Percentiles rank a stretch among this genome's conserved stretches.
Evolutionary conservation across 129 eudicot genomes (phyloP).

Genomic region (Saposhnikovia divaricata): DNA sequence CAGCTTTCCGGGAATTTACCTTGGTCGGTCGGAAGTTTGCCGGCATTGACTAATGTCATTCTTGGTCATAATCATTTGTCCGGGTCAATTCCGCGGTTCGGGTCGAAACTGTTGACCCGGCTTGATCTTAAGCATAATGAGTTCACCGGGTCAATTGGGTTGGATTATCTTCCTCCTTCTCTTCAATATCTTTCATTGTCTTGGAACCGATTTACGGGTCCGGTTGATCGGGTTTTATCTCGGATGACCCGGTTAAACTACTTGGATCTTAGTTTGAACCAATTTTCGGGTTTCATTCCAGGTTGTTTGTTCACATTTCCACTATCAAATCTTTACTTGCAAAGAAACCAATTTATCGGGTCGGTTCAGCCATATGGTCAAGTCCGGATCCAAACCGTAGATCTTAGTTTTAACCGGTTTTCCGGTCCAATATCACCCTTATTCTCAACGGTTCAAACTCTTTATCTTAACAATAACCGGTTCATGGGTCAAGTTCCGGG

Average conservation of each 20-base stretch:
- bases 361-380: constrained; percentile 51
- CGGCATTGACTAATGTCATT: constrained; percentile 48
- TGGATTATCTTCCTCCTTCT: constrained; percentile 48
- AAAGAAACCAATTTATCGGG: constrained; percentile 62
- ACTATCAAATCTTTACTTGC: constrained; percentile 56
- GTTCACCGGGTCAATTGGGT: constrained; percentile 50
- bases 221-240: constrained; percentile 38
- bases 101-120: constrained; percentile 37
- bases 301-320: constrained; percentile 51
- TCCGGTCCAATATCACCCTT: constrained; percentile 70
- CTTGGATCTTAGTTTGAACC: constrained; percentile 68
- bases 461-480: constrained; percentile 80
- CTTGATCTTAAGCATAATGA: constrained; percentile 65
- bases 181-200: constrained; percentile 67
- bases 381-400: constrained; percentile 68
- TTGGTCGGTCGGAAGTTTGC: constrained; percentile 35
- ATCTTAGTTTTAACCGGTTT: constrained; percentile 67
- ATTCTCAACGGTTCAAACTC: constrained; percentile 61
- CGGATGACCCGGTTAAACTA: constrained; percentile 50
- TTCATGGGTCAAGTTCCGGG: constrained; percentile 76
- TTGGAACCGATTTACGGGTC: constrained; percentile 63
- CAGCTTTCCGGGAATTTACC: constrained; percentile 62
- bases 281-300: constrained; percentile 68
- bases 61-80: constrained; percentile 52
- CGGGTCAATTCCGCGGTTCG: constrained; percentile 48